Base-by-base conservation (phyloP, 176 grass and related monocot genomes). In the Cenchrus purpureus region DNA sequence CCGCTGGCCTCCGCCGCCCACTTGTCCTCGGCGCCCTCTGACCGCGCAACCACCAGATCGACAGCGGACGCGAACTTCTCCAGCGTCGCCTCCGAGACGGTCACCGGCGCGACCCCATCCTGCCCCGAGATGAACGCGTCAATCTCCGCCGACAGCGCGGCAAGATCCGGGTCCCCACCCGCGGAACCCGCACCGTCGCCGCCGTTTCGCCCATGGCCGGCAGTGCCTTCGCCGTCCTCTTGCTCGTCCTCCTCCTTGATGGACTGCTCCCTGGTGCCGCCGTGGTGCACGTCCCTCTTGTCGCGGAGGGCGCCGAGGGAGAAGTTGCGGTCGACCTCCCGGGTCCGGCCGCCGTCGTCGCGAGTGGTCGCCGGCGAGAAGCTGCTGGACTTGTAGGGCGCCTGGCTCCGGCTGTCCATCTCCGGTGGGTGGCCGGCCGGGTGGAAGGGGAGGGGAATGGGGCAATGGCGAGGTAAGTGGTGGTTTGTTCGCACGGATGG, bases 291-390 rank as follows among this genome's bases (percentile, higher is more conserved):
- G 53, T 82, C 72, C 73, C 63, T 86, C 79, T 55, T 89, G n/a
- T 90, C 72, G 42, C 67, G 65, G 37, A 89, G 49, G 57, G 88
- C 49, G 73, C 88, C 93, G 13, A 95, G 89, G 45, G 96, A 98
- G 89, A 98, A 84, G 68, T 93, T 95, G 45, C 93, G 96, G 71
- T 98, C 91, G 65, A 82, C 82, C 70, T 92, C 91, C 14, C 91
- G 77, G 7, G 45, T 69, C 85, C 91, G 80, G 82, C 83, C 87
- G 76, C 57, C 68, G 73, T 88, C 94, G 70, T 88, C 89, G 62
- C 94, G 86, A 74, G 64, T 69, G 78, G 78, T 70, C 3, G 83
- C 76, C 57, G 55, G 83, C 1, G 71, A 89, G 92, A 87, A 87
- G 81, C 89, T 87, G 78, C 70, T 79, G 32, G 79, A 70, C 46